Base-by-base conservation (phyloP, 2,329 filamentous ascomycete genomes). In the Colletotrichum agaves region DNA sequence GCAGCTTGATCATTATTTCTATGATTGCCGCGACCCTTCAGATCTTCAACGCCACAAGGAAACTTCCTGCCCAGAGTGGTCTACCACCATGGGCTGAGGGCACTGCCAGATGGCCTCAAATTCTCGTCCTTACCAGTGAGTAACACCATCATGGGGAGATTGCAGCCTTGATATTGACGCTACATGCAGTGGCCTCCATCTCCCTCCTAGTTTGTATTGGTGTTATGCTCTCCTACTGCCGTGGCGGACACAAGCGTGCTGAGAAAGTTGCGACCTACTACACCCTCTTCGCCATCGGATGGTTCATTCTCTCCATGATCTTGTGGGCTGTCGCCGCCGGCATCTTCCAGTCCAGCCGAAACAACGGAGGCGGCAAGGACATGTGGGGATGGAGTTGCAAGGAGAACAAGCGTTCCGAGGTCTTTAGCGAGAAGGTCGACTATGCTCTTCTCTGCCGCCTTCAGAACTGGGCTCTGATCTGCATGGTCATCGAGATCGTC, bases 311-410 rank as follows among this genome's bases (percentile, higher is more conserved):
- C 80, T 96, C 92, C 78, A 91, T 97, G 78, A 81, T 97, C 75
- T 93, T 99, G 85, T 99, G 96, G 96, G 90, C 91, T 61, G 84
- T 96, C 37, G 94, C 93, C 35, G 94, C 94, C 43, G 93, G 90
- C 66, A 82, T 97, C 63, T 88, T 98, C 74, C 94, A 98, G 77
- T 88, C 91, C 74, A 89, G 89, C 64, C 92, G 91, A 77, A 87
- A 89, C 74, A 92, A 87, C 76, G 75, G 76, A 75, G 82, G 88
- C 71, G 92, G 92, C 75, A 89, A 97, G 79, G 96, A 99, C 79
- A 88, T 99, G 80, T 99, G 96, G 96, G 94, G 95, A 67, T 99
- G 96, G 96, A 89, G 93, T n/a, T 99, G 96, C 79, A 91, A 94
- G 64, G 87, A 97, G 75, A 98, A 98, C 79, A 89, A 90, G 71